These are phyloP conservation scores for Aspergillus incahuasiensis DNA, from an alignment of 495 filamentous ascomycete species.

Conservation along the genomic window DNA sequence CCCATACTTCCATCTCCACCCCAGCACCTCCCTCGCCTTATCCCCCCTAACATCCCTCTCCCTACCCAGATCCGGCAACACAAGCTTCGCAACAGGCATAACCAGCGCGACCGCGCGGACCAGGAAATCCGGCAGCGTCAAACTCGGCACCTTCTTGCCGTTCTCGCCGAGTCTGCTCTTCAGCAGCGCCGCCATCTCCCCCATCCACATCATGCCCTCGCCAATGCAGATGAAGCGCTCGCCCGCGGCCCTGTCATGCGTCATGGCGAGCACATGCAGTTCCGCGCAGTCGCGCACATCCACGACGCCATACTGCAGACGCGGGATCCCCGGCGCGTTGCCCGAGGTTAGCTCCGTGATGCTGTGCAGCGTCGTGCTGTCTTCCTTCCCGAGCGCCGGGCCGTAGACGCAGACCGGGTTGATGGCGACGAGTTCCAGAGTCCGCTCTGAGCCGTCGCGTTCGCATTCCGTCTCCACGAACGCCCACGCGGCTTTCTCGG, in stretches of 20 bases:
- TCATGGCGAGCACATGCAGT: neutral
- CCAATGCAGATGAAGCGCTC: neutral
- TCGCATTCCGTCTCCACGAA: neutral
- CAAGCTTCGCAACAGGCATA: neutral
- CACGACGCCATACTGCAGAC: neutral
- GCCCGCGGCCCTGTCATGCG: neutral
- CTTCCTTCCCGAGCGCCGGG: neutral
- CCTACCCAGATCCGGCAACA: neutral
- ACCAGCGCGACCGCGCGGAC: neutral
- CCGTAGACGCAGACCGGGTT: neutral
- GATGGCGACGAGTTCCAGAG: neutral
- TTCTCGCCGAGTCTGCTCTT: neutral
- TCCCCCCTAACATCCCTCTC: neutral
- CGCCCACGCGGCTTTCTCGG: neutral
- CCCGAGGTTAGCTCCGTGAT: neutral
- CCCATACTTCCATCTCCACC: neutral
- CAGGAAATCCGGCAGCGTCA: neutral
- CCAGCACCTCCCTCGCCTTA: neutral
- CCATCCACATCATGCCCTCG: neutral
- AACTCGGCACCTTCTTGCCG: neutral
- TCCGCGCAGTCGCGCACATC: conserved; percentile 1
- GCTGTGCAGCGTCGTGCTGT: neutral
- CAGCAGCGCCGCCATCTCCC: neutral
- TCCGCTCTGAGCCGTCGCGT: neutral
- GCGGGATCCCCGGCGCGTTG: neutral